Evolutionary conservation across 2,329 filamentous ascomycete species (phyloP).

Genomic region (Aspergillus fructus): DNA sequence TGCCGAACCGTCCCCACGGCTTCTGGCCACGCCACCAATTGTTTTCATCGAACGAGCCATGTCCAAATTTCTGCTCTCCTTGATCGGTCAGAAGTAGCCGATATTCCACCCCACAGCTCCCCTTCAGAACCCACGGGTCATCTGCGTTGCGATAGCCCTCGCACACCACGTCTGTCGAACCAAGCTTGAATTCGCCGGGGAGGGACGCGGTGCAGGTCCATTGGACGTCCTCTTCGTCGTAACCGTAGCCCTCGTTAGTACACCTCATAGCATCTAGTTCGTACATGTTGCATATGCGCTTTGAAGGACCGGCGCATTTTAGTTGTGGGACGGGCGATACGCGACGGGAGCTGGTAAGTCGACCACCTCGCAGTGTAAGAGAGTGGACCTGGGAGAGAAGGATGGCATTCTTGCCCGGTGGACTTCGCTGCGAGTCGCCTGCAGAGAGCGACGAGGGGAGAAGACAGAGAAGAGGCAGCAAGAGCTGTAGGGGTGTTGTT

Average conservation of each 20-base stretch:
- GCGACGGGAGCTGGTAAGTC: slow-evolving; percentile 72
- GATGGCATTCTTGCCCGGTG: slow-evolving; percentile 50
- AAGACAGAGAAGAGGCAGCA: slow-evolving; percentile 22
- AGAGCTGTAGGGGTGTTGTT: slow-evolving; percentile 13
- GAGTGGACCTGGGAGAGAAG: slow-evolving; percentile 68
- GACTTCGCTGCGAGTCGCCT: slow-evolving; percentile 26
- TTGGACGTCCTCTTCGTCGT: slow-evolving; percentile 76
- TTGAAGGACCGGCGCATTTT: slow-evolving; percentile 67
- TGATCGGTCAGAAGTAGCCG: slow-evolving; percentile 72
- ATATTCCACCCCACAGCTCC: slow-evolving; percentile 92
- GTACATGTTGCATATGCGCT: slow-evolving; percentile 66
- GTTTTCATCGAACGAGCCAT: slow-evolving; percentile 1
- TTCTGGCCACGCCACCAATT: not conserved
- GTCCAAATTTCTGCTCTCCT: slow-evolving; percentile 70
- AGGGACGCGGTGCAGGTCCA: slow-evolving; percentile 80
- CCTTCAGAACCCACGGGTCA: slow-evolving; percentile 84
- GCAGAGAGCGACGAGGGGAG: slow-evolving; percentile 18
- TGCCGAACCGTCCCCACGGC: not conserved
- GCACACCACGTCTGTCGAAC: slow-evolving; percentile 84
- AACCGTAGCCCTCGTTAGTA: slow-evolving; percentile 78
- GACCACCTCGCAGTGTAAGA: slow-evolving; percentile 71
- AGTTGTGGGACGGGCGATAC: slow-evolving; percentile 75
- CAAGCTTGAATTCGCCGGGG: slow-evolving; percentile 68
- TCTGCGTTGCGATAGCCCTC: slow-evolving; percentile 78
- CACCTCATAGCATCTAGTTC: slow-evolving; percentile 82